phyloP scores from a whole-genome alignment of 2,329 filamentous ascomycete species.

The Myriosclerotinia scirpicola region DNA sequence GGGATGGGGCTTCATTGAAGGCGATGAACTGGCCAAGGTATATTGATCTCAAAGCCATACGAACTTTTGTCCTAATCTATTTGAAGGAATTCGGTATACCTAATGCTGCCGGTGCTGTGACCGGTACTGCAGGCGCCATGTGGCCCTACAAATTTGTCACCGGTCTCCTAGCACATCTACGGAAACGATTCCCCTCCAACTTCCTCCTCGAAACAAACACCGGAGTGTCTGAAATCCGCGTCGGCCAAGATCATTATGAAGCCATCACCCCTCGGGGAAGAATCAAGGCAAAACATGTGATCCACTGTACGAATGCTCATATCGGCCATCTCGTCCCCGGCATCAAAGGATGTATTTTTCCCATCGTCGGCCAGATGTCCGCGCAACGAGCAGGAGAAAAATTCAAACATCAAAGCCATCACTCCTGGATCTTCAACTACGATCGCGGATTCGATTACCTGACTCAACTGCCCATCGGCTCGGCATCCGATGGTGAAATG shows the following conservation, averaged over 20 bases:
- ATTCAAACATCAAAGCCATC: conserved; percentile 16
- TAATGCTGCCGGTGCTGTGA: conserved; percentile 11
- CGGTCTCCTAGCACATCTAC: conserved; percentile 51
- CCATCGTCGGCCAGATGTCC: conserved; percentile 47
- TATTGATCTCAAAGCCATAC: not conserved
- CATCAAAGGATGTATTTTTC: conserved; percentile 54
- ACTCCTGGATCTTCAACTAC: conserved; percentile 21
- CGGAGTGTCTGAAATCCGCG: conserved; percentile 25
- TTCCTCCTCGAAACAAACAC: conserved; percentile 55
- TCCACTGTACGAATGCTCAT: conserved; percentile 69
- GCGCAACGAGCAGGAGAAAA: conserved; percentile 2
- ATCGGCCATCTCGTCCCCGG: conserved; percentile 59
- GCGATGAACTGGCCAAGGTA: conserved; percentile 6
- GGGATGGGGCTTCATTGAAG: conserved; percentile 1
- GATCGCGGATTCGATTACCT: conserved; percentile 15
- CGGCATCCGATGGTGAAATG: conserved; percentile 5
- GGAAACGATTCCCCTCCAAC: conserved; percentile 46
- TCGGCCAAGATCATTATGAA: conserved; percentile 43
- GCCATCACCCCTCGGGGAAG: conserved; percentile 55
- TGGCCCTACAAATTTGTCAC: conserved; percentile 63
- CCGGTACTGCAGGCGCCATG: conserved; percentile 33
- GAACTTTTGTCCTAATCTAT: not conserved
- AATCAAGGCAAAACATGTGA: conserved; percentile 54
- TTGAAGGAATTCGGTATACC: conserved; percentile 5
- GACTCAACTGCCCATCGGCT: conserved; percentile 6